These are phyloP conservation scores for Cadophora gregata DNA, from an alignment of 2,329 filamentous ascomycete species.

Conservation along the genomic window DNA sequence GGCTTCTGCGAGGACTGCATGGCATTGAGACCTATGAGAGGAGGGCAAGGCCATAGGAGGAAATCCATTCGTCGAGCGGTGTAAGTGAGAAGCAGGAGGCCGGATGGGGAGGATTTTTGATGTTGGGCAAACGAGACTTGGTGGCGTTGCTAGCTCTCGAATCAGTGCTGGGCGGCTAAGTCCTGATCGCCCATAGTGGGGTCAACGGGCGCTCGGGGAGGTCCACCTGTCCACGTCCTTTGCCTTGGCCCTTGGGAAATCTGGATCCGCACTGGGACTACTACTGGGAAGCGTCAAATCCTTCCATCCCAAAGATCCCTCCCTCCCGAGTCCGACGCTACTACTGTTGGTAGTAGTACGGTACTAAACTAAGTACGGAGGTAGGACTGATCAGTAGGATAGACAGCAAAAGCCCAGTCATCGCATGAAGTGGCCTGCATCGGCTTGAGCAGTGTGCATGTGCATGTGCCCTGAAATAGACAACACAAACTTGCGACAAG, in stretches of 20 bases:
- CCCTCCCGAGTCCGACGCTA: background rate
- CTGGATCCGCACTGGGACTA: background rate
- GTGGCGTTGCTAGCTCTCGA: constrained; percentile 3
- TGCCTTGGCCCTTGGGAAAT: background rate
- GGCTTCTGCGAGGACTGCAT: constrained; percentile 31
- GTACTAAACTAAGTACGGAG: too few species aligned
- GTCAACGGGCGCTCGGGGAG: background rate
- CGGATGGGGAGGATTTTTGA: constrained; percentile 7
- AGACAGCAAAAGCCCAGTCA: constrained; percentile 7
- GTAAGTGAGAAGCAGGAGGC: constrained; percentile 36
- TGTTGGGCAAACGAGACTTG: constrained; percentile 1
- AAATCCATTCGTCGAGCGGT: constrained; percentile 37
- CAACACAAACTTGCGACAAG: constrained; percentile 7
- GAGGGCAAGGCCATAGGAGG: constrained; percentile 18
- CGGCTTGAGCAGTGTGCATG: constrained; percentile 24
- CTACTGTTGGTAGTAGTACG: too few species aligned
- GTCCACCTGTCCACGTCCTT: too few species aligned
- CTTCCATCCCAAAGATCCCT: background rate
- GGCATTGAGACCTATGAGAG: constrained; percentile 38
- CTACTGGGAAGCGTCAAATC: background rate
- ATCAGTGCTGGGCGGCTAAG: constrained; percentile 14
- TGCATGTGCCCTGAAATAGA: constrained; percentile 5
- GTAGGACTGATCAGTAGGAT: background rate
- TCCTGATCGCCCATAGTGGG: constrained; percentile 12
- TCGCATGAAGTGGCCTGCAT: constrained; percentile 24